Percentiles rank a stretch among this genome's conserved stretches.
Evolutionary conservation across 345 rosid species (phyloP).

Genomic region (Salix arbutifolia): DNA sequence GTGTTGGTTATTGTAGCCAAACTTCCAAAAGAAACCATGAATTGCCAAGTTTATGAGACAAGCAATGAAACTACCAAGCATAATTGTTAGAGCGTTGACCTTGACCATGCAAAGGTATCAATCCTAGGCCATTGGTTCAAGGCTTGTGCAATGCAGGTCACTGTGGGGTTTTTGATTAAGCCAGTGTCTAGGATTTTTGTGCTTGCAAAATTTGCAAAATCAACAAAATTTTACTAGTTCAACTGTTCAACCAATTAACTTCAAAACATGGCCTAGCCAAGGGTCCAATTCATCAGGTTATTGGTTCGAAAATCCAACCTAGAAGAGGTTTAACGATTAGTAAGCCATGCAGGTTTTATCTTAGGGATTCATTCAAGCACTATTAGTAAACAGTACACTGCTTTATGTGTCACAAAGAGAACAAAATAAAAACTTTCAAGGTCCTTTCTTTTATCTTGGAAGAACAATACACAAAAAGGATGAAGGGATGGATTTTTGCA

Average conservation of each 20-base stretch:
- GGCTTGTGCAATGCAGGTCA: neutral
- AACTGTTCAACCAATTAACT: neutral
- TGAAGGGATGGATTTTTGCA: neutral
- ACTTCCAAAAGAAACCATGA: neutral
- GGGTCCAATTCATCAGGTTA: neutral
- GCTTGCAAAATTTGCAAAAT: neutral
- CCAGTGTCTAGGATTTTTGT: neutral
- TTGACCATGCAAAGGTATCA: neutral
- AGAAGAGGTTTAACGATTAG: neutral
- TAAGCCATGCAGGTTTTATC: neutral
- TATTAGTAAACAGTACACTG: neutral
- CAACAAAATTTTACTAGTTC: neutral
- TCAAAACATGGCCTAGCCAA: neutral
- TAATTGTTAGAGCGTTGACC: neutral
- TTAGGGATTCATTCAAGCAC: neutral
- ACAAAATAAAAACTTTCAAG: neutral
- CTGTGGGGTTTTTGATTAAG: too few species aligned
- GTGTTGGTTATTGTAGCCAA: neutral
- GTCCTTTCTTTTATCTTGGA: neutral
- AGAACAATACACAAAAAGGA: neutral
- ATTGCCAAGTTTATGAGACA: neutral
- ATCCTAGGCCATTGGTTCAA: neutral
- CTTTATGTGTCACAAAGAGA: neutral
- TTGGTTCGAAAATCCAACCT: neutral
- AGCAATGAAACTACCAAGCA: neutral